Conservation (phyloP, 768 basidiomycete genomes). For the Kwoniella bestiolae region DNA sequence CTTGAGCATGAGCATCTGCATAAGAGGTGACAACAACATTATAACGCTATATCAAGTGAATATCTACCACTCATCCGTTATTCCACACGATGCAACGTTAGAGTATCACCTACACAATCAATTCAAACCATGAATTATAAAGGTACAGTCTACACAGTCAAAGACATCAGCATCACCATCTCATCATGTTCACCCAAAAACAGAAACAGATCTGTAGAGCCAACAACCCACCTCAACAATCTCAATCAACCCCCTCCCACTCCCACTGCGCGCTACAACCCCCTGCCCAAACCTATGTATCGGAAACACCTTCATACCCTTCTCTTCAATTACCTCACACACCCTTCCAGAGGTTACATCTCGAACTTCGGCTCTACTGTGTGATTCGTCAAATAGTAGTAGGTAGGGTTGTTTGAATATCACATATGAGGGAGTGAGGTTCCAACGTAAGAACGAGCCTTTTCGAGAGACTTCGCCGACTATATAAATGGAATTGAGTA, state of each 20-base stretch:
- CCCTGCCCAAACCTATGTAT: conserved; percentile 34
- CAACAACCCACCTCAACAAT: conserved; percentile 47
- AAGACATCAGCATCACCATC: neutral
- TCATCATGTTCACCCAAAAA: neutral
- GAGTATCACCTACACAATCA: too few relatives aligned
- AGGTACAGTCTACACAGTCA: conserved; percentile 1
- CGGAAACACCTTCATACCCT: conserved; percentile 31
- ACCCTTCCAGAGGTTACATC: conserved; percentile 41
- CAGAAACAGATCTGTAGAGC: neutral
- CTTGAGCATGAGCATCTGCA: too few relatives aligned
- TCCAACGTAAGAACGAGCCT: conserved; percentile 46
- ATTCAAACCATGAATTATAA: too few relatives aligned
- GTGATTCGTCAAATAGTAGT: conserved; percentile 44
- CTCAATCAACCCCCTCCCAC: conserved; percentile 36
- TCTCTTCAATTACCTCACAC: conserved; percentile 46
- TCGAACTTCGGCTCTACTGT: conserved; percentile 40
- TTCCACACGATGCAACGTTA: too few relatives aligned
- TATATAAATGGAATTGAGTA: conserved; percentile 1
- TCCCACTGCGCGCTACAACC: conserved; percentile 24
- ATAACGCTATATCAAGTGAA: too few relatives aligned
- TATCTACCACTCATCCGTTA: too few relatives aligned
- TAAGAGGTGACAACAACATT: too few relatives aligned
- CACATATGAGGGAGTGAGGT: conserved; percentile 42
- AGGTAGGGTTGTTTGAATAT: conserved; percentile 40
- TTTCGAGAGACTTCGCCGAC: conserved; percentile 45